Percentiles rank a stretch among this genome's conserved stretches.
Evolutionary conservation across 1,139 yeast genomes (phyloP).

Genomic region (Debaryomycetaceae sp.): DNA sequence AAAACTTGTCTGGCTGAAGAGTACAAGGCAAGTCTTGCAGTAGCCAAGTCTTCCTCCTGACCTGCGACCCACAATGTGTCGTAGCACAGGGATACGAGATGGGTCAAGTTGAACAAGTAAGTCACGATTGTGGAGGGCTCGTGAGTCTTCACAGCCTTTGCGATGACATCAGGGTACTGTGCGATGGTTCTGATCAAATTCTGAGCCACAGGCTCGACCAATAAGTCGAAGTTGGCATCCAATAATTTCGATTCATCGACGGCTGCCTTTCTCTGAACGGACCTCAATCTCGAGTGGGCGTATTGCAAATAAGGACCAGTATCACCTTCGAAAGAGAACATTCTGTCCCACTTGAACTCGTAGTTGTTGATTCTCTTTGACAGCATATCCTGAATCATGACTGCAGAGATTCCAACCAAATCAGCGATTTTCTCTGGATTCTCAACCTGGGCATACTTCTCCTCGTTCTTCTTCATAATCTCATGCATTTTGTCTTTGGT

Average conservation of each 20-base stretch:
- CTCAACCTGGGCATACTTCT: conserved; percentile 88
- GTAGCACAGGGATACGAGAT: conserved; percentile 91
- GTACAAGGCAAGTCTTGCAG: conserved; percentile 91
- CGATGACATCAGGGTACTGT: conserved; percentile 88
- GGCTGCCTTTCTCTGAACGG: conserved; percentile 84
- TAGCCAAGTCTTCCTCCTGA: conserved; percentile 82
- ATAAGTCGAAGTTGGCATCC: conserved; percentile 65
- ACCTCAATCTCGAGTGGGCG: conserved; percentile 95
- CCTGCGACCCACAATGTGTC: conserved; percentile 98
- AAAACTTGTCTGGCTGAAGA: conserved; percentile 88
- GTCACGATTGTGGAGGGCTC: conserved; percentile 97
- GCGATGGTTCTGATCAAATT: conserved; percentile 75
- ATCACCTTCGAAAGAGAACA: conserved; percentile 98
- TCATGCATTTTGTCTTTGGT: conserved; percentile 96
- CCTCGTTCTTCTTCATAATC: conserved; percentile 91
- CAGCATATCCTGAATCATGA: conserved; percentile 99
- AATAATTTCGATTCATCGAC: conserved; percentile 44
- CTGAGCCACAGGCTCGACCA: conserved; percentile 73
- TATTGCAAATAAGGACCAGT: conserved; percentile 99
- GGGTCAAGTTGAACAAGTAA: conserved; percentile 86
- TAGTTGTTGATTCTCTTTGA: conserved; percentile 95
- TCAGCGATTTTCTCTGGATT: conserved; percentile 96
- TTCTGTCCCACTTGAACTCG: conserved; percentile 97
- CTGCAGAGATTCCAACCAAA: conserved; percentile 93
- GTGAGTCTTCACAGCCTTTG: conserved; percentile 76